Evolutionary conservation across 106 monocot species (phyloP).

Genomic region (Apostasia ramifera): DNA sequence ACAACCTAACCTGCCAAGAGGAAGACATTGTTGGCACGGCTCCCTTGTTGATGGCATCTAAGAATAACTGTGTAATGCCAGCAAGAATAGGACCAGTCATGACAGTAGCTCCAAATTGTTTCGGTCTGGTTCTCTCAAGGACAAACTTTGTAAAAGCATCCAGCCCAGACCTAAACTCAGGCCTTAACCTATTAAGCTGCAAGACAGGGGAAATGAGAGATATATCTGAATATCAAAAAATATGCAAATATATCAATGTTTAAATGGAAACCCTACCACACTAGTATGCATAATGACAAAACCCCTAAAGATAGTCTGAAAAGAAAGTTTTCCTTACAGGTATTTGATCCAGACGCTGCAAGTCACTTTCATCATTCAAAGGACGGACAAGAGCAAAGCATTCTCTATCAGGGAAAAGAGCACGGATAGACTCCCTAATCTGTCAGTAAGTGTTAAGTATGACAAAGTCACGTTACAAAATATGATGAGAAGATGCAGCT

Average conservation of each 20-base stretch:
- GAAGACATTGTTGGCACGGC: slow-evolving; percentile 98
- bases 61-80: slow-evolving; percentile 76
- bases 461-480: neutral
- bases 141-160: slow-evolving; percentile 85
- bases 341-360: slow-evolving; percentile 89
- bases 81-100: slow-evolving; percentile 96
- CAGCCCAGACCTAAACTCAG: slow-evolving; percentile 78
- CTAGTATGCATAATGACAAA: neutral
- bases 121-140: slow-evolving; percentile 82
- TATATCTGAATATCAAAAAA: neutral
- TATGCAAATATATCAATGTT: slow-evolving; percentile 4
- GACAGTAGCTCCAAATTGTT: slow-evolving; percentile 73
- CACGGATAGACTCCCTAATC: slow-evolving; percentile 93
- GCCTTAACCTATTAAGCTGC: slow-evolving; percentile 73
- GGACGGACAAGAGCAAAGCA: slow-evolving; percentile 93
- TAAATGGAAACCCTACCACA: neutral
- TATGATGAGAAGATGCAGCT: neutral
- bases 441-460: slow-evolving; percentile 5
- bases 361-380: slow-evolving; percentile 82
- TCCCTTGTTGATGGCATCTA: slow-evolving; percentile 95
- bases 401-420: slow-evolving; percentile 96
- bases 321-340: slow-evolving; percentile 34
- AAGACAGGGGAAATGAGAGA: slow-evolving; percentile 3
- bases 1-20: slow-evolving; percentile 80
- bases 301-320: neutral